Conservation (phyloP, 176 grass and related monocot genomes). For the Aegilops umbellulata region DNA sequence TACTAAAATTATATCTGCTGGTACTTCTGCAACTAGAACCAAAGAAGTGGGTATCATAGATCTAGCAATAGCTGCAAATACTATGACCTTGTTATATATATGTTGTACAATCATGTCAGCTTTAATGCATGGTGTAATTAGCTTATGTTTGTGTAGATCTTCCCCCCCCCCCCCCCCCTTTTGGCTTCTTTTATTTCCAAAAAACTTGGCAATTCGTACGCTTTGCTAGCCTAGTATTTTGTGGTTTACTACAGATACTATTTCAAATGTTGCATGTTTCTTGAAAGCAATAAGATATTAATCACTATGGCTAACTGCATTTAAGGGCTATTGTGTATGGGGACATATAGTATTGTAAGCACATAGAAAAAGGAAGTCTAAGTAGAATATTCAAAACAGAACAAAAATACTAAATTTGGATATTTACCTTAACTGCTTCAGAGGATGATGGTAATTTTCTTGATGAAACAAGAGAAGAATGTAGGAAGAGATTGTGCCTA, state of each 20-base stretch:
- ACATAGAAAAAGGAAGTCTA: not conserved
- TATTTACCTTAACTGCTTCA: conserved; percentile 65
- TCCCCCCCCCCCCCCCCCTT: not conserved
- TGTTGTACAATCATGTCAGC: not conserved
- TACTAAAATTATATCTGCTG: not conserved
- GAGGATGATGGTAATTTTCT: conserved; percentile 57
- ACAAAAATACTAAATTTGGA: not conserved
- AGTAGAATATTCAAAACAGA: not conserved
- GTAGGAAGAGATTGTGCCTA: conserved; percentile 90
- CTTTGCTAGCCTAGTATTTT: not conserved
- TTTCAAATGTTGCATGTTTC: not conserved
- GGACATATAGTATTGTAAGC: not conserved
- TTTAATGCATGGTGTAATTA: not conserved
- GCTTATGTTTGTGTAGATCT: not conserved
- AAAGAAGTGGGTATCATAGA: not conserved
- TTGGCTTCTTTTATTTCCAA: not conserved
- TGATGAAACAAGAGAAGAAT: conserved; percentile 73
- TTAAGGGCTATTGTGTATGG: not conserved
- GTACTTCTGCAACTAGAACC: not conserved
- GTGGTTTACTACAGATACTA: not conserved
- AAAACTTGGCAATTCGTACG: not conserved
- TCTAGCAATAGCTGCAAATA: not conserved
- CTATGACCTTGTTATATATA: not conserved
- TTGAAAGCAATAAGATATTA: not conserved
- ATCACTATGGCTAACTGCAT: not conserved